Conservation (phyloP, 108 stramenopile genomes). For the Cyclotella baltica region DNA sequence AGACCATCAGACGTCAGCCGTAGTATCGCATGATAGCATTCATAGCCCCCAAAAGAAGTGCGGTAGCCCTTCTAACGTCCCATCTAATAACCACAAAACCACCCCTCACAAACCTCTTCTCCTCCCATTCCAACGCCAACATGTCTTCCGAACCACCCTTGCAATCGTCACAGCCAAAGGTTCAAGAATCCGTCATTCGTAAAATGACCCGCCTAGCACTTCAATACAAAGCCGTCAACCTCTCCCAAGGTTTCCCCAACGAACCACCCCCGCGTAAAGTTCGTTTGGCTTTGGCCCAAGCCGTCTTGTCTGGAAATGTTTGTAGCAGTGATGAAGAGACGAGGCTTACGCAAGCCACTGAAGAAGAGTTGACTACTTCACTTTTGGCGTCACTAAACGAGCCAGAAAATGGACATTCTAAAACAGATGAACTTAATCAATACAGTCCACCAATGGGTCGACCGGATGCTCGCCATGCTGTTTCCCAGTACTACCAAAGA, state of each 20-base stretch:
- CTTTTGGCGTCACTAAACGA: conserved; percentile 22
- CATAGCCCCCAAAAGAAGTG: not conserved
- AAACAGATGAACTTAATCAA: conserved; percentile 70
- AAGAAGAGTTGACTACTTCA: conserved; percentile 26
- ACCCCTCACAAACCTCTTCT: not conserved
- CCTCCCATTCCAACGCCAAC: not conserved
- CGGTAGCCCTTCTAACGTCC: conserved; percentile 4
- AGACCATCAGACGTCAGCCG: not conserved
- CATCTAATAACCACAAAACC: not conserved
- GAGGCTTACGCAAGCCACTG: conserved; percentile 14
- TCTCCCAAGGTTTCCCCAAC: conserved; percentile 76
- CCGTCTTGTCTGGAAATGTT: conserved; percentile 60
- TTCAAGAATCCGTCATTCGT: conserved; percentile 73
- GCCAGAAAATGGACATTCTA: not conserved
- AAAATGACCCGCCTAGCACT: conserved; percentile 74
- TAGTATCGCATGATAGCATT: not conserved
- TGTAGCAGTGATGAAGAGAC: conserved; percentile 20
- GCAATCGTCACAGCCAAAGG: conserved; percentile 13
- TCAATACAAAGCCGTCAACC: conserved; percentile 67
- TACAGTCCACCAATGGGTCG: conserved; percentile 78
- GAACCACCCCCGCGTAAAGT: conserved; percentile 66
- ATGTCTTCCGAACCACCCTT: not conserved
- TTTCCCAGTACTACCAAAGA: conserved; percentile 61
- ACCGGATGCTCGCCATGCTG: conserved; percentile 58
- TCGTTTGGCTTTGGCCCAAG: conserved; percentile 61